phyloP scores from a whole-genome alignment of 306 rosid genomes.

The Dryas drummondii region DNA sequence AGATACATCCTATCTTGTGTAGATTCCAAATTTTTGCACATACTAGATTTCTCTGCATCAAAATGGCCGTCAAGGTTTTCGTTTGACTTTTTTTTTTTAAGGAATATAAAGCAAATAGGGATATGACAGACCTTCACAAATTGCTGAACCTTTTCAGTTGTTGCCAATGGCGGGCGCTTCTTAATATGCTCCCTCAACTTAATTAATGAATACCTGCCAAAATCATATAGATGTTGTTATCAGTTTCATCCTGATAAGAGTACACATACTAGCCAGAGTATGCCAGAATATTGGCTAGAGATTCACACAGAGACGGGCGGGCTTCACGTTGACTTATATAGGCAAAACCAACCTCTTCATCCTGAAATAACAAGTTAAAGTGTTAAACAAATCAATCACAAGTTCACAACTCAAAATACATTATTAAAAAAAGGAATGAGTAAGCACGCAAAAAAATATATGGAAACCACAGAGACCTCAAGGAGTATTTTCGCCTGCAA shows the following conservation, averaged over 20 bases:
- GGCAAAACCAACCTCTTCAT: slow-evolving; percentile 83
- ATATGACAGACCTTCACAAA: slow-evolving; percentile 64
- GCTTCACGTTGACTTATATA: slow-evolving; percentile 91
- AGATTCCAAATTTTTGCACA: neutral
- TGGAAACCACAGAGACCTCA: slow-evolving; percentile 56
- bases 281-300: slow-evolving; percentile 27
- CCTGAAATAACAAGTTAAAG: slow-evolving; percentile 52
- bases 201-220: slow-evolving; percentile 66
- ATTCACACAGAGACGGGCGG: slow-evolving; percentile 83
- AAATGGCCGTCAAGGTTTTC: neutral
- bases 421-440: slow-evolving; percentile 23
- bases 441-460: slow-evolving; percentile 13
- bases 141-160: slow-evolving; percentile 95
- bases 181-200: slow-evolving; percentile 91
- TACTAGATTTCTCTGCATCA: neutral
- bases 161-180: slow-evolving; percentile 91
- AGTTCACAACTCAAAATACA: neutral
- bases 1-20: neutral
- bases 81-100: neutral
- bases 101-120: slow-evolving; percentile 1
- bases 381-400: neutral
- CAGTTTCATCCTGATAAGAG: neutral
- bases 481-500: slow-evolving; percentile 71
- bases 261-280: neutral
- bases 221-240: slow-evolving; percentile 10